Base-by-base conservation (phyloP, 2,329 filamentous ascomycete genomes). In the Tolypocladium nubicola region DNA sequence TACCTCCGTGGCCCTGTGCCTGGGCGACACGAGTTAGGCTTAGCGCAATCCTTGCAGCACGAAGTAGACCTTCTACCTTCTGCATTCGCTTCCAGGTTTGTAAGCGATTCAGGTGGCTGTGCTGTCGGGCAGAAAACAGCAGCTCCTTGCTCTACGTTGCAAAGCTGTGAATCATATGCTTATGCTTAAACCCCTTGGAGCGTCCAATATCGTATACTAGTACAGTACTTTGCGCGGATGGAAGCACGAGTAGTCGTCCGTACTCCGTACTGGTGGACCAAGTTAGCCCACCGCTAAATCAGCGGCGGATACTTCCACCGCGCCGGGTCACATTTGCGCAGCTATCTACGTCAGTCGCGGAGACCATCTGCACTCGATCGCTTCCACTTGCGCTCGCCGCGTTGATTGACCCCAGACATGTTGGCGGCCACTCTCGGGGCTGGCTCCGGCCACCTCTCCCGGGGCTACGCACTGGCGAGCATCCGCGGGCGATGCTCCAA, bases 361-460 rank as follows among this genome's bases (percentile, higher is more conserved):
- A n/a, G 47, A 13, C 47, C 21, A 35, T 21, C 55, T 16, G 52
- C 55, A n/a, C 19, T 53, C 37, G n/a, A 40, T 45, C 33, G 19
- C 35, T 30, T 26, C 37, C 52, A 40, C 5, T 19, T n/a, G 30
- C 47, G 47, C 47, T 35, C 47, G 52, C 52, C 16, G 35, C 52
- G 19, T 23, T 53, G 52, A 21, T n/a, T 11, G 37, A 53, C 37
- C 56, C 59, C 58, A 60, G 61, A 35, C 60, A 61, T 62, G 60
- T 70, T 66, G 66, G 68, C 69, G 61, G 66, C 68, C 58, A 67
- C 67, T 59, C 67, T 73, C 60, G 67, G 67, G 57, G 62, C 68
- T 61, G 69, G 71, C 59, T 65, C 68, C 60, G 66, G 69, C 61
- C 71, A 66, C 59, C 64, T 71, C 58, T 62, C 66, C 5, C 59